Evolutionary conservation across 768 basidiomycete species (phyloP), one percentile per base, ranked within the genome.

Genomic region (Lactarius deliciosus): DNA sequence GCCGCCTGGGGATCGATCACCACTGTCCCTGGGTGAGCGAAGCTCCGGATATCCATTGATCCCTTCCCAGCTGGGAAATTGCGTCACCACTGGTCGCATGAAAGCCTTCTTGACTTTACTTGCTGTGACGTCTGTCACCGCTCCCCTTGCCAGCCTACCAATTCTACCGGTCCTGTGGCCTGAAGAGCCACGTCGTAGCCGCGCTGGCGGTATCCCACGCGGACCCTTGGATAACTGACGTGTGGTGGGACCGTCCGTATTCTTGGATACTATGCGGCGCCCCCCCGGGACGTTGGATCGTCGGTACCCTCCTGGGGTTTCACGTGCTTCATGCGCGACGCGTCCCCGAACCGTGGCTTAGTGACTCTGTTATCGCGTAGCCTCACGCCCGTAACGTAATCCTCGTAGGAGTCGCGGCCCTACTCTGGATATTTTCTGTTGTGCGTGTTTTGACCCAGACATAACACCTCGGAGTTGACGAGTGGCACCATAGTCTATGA

Each of bases 1-100:
- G 72, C 28, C 63, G 72, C 43, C n/a, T 72, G 9, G 72, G 64
- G 11, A 72, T 72, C n/a, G 72, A 72, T 57, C 72, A 72, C 43
- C 72, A 72, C 47, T 72, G 72, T 57, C 72, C 71, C 32, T 72
- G 71, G 71, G 71, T 72, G 40, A 54, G 64, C 38, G 3, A 36
- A 32, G 15, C 22, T 55, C 13, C n/a, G 28, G 13, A 32, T 22
- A 6, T n/a, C 6, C 1, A 20, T 50, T 61, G 15, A 50, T 41
- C 8, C 30, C 34, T 38, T 60, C 6, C 18, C 63, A 72, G 72
- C 61, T 72, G 10, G 72, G 72, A 28, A 72, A 70, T 32, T 72
- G 72, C 60, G 64, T 72, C 30, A 65, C 72, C 38, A 61, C 66
- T 1, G 36, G 63, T 10, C 65, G 71, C 34, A 34, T 68, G 60